Conservation (phyloP, 345 rosid genomes). For the Eucalyptus sp. region DNA sequence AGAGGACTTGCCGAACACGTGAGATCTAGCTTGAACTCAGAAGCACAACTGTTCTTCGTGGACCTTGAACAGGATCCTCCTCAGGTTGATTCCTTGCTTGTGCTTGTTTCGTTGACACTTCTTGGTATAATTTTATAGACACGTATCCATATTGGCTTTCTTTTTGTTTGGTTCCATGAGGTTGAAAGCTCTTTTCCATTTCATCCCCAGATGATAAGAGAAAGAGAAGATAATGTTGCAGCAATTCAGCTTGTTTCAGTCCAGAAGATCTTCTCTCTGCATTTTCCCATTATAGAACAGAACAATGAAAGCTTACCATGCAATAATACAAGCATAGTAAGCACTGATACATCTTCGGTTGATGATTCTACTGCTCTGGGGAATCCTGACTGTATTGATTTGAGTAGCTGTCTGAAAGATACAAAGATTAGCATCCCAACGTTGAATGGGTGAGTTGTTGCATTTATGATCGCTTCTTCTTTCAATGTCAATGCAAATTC, state of each 20-base stretch:
- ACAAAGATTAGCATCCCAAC: conserved; percentile 79
- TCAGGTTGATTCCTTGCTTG: conserved; percentile 29
- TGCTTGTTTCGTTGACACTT: neutral
- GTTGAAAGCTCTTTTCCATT: neutral
- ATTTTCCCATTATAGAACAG: conserved; percentile 24
- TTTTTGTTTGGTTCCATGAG: neutral
- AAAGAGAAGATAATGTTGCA: conserved; percentile 21
- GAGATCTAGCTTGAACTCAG: conserved; percentile 40
- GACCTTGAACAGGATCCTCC: conserved; percentile 90
- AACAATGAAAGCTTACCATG: conserved; percentile 6
- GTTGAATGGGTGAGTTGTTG: conserved; percentile 49
- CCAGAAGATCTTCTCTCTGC: conserved; percentile 40
- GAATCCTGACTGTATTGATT: conserved; percentile 47
- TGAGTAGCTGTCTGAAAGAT: conserved; percentile 60
- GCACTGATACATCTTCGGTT: neutral
- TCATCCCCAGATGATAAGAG: conserved; percentile 46
- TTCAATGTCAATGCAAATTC: neutral
- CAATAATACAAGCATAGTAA: neutral
- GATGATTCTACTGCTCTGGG: conserved; percentile 19
- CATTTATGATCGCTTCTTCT: neutral
- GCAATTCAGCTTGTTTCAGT: conserved; percentile 40
- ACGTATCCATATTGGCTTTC: neutral
- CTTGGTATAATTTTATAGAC: neutral
- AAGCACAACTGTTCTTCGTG: conserved; percentile 39
- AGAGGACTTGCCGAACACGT: conserved; percentile 47